Evolutionary conservation across 2,329 filamentous ascomycete genomes (phyloP).

Genomic region (Lecanicillium sp.): DNA sequence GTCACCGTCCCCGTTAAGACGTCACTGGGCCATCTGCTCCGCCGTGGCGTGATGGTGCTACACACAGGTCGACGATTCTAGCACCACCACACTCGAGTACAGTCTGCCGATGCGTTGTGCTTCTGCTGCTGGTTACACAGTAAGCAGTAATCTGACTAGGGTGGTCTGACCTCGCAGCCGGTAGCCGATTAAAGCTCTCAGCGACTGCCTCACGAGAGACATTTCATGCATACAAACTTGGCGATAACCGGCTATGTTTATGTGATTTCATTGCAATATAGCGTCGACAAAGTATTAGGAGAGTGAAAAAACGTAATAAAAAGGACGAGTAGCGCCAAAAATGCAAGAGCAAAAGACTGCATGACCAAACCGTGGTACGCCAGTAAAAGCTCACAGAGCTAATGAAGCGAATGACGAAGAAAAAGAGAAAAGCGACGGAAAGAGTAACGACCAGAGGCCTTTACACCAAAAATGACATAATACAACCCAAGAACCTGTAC

Average conservation of each 20-base stretch:
- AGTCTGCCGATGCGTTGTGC: not conserved
- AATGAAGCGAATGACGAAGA: too few relatives aligned
- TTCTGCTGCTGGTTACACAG: not conserved
- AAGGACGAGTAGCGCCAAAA: not conserved
- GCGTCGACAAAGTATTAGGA: constrained; percentile 5
- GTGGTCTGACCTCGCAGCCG: not conserved
- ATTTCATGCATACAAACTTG: too few relatives aligned
- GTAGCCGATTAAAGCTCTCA: not conserved
- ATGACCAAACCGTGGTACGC: constrained; percentile 7
- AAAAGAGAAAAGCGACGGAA: not conserved
- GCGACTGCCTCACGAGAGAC: not conserved
- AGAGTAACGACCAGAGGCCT: not conserved
- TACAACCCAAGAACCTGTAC: not conserved
- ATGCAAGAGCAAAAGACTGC: not conserved
- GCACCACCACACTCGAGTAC: too few relatives aligned
- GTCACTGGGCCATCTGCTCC: too few relatives aligned
- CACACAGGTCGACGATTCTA: not conserved
- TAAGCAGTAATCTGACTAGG: constrained; percentile 11
- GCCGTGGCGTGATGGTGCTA: not conserved
- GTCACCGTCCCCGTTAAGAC: too few relatives aligned
- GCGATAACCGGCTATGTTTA: too few relatives aligned
- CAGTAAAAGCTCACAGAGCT: not conserved
- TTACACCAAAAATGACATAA: not conserved
- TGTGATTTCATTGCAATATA: too few relatives aligned
- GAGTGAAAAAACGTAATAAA: not conserved